These are phyloP conservation scores for Tetratostichococcus sp. DNA, from an alignment of 139 green algal species.

Conservation along the genomic window DNA sequence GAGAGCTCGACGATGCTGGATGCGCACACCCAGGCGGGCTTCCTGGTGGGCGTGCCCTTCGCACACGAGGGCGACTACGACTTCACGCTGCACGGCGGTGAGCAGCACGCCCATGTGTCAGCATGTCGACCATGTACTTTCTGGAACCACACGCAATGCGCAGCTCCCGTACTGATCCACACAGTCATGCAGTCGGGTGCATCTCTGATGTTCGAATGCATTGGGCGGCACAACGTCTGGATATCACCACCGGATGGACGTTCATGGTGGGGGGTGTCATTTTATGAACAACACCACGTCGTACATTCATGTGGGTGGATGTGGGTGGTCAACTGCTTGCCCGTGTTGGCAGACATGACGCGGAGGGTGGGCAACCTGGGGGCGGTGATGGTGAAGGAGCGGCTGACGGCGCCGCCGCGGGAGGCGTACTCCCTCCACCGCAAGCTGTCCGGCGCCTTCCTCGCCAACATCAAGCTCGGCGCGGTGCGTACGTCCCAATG, in stretches of 20 bases:
- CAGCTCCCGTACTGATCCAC: no score
- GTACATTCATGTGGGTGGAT: no score
- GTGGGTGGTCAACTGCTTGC: no score
- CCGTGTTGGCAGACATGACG: background rate
- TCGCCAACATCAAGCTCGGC: constrained; percentile 94
- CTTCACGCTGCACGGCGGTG: constrained; percentile 53
- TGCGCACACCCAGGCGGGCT: constrained; percentile 85
- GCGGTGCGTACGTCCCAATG: constrained; percentile 12
- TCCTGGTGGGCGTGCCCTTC: constrained; percentile 90
- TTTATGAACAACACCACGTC: no score
- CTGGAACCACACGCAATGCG: no score
- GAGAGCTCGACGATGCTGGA: constrained; percentile 83
- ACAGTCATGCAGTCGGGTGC: no score
- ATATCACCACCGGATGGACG: no score
- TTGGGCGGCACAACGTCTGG: no score
- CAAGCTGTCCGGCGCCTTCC: constrained; percentile 89
- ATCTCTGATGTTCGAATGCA: no score
- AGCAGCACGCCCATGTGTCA: background rate
- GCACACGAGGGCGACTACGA: constrained; percentile 64
- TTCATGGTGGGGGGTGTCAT: no score
- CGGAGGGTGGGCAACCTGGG: constrained; percentile 52
- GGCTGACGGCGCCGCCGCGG: constrained; percentile 85
- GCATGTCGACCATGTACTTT: no score
- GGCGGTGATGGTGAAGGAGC: constrained; percentile 84
- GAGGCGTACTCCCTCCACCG: constrained; percentile 94